Evolutionary conservation across 1,284 basidiomycete species (phyloP).

Genomic region (Boletellus deceptivus): DNA sequence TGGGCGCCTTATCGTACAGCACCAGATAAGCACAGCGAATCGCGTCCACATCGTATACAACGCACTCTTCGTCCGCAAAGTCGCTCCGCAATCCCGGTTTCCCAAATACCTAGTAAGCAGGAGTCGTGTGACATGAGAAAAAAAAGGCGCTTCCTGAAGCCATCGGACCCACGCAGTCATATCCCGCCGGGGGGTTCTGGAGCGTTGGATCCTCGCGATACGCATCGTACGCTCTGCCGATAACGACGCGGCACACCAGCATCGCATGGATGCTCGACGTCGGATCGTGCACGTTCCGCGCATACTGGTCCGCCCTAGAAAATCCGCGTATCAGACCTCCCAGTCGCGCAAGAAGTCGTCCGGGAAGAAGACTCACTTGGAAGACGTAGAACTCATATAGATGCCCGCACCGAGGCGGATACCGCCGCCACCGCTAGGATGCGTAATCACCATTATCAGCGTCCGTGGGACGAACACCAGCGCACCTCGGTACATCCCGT

Average conservation of each 20-base stretch:
- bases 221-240: constrained; percentile 14
- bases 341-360: neutral
- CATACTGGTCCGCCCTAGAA: constrained; percentile 21
- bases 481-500: constrained; percentile 12
- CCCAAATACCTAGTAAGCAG: constrained; percentile 14
- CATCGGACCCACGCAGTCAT: constrained; percentile 20
- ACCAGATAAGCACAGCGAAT: constrained; percentile 29
- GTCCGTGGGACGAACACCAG: neutral
- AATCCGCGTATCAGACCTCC: neutral
- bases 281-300: constrained; percentile 10
- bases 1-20: constrained; percentile 14
- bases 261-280: constrained; percentile 18
- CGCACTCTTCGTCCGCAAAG: constrained; percentile 25
- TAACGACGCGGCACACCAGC: constrained; percentile 26
- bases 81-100: constrained; percentile 9
- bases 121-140: neutral
- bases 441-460: neutral
- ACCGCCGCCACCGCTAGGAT: constrained; percentile 10
- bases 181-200: constrained; percentile 15
- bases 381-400: constrained; percentile 23
- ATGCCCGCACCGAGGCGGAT: constrained; percentile 28
- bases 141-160: neutral
- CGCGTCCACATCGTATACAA: constrained; percentile 25
- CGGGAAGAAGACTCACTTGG: constrained; percentile 17
- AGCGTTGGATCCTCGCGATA: constrained; percentile 13